phyloP scores from a whole-genome alignment of 108 stramenopile genomes.

The Pseudonitzschia delicatissima region DNA sequence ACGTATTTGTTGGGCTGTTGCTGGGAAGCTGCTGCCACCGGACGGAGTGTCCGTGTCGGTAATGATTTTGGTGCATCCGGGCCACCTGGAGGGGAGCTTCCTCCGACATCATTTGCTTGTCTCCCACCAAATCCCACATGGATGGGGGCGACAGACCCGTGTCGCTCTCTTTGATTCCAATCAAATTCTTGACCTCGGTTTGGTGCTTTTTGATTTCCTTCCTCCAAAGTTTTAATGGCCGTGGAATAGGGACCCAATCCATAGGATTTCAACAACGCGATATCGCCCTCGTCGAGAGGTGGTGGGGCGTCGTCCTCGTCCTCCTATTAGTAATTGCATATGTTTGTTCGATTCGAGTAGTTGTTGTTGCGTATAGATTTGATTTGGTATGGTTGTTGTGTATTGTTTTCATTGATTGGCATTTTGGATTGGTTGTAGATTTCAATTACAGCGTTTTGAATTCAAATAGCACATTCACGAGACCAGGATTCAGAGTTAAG shows the following conservation, averaged over 20 bases:
- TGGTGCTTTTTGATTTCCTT: conserved; percentile 95
- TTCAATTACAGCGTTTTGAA: no score
- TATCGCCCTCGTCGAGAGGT: conserved; percentile 97
- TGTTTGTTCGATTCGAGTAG: no score
- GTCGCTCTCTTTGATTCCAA: conserved; percentile 98
- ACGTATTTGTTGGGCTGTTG: conserved; percentile 90
- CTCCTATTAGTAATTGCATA: no score
- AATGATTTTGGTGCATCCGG: conserved; percentile 98
- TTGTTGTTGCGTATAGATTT: no score
- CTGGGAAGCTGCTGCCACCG: conserved; percentile 6
- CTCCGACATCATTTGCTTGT: conserved; percentile 99
- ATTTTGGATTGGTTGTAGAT: no score
- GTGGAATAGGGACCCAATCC: conserved; percentile 95
- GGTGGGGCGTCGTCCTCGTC: conserved; percentile 85
- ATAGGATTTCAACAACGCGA: conserved; percentile 96
- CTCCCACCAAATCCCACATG: conserved; percentile 99
- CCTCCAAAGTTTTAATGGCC: conserved; percentile 91
- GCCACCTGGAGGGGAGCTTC: conserved; percentile 98
- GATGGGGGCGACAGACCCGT: conserved; percentile 96
- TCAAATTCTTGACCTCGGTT: conserved; percentile 95
- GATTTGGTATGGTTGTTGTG: no score
- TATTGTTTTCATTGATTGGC: no score
- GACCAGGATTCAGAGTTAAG: no score
- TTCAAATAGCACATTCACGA: no score
- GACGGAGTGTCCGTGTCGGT: conserved; percentile 29